Base-by-base conservation (phyloP, 2,329 filamentous ascomycete species). In the Leptodontidium sp. region DNA sequence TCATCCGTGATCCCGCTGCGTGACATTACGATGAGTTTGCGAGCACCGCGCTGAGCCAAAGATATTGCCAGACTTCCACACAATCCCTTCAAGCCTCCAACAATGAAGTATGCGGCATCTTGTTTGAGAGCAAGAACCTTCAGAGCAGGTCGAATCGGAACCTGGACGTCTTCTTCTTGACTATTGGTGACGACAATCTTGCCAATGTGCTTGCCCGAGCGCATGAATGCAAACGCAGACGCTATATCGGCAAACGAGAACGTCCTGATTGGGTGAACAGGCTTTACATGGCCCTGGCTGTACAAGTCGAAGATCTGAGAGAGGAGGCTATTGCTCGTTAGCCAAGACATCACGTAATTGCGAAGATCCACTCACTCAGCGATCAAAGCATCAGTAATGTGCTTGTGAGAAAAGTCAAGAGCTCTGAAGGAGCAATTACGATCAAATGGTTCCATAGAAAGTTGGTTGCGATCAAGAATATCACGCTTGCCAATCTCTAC, bases 1-100 rank as follows among this genome's bases (percentile, higher is more conserved):
- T 15, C 15, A 11, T 26, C 7, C 14, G 55, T 57, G 4, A 53
- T 78, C n/a, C 26, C 65, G 45, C 69, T 72, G 11, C 80, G 71
- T 2, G 79, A 82, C 1, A 82, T 66, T 35, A 79, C 77, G 4
- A 80, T 73, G 1, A 83, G 35, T 50, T 80, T 67, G 0, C 75
- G 73, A 9, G 81, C 81, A 0, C 80, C 80, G 5, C 73, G 71
- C 32, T 76, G 72, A 7, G 77, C 77, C 71, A 83, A 75, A 77
- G 78, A 81, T 1, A 66, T 73, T 6, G 80, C 75, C 0, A 83
- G 29, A 14, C 26, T 29, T 2, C 58, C 45, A 8, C 81, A 81
- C 0, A 83, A 62, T 12, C 80, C 81, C 17, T 81, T 81, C 29
- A 82, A 73, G 3, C 81, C 81, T 24, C 81, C 81, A 4, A 77